A percentile compares a stretch with the other conserved stretches of the same genome.
phyloP scores from a whole-genome alignment of 176 grass and related monocot genomes.

The Paspalum vaginatum region DNA sequence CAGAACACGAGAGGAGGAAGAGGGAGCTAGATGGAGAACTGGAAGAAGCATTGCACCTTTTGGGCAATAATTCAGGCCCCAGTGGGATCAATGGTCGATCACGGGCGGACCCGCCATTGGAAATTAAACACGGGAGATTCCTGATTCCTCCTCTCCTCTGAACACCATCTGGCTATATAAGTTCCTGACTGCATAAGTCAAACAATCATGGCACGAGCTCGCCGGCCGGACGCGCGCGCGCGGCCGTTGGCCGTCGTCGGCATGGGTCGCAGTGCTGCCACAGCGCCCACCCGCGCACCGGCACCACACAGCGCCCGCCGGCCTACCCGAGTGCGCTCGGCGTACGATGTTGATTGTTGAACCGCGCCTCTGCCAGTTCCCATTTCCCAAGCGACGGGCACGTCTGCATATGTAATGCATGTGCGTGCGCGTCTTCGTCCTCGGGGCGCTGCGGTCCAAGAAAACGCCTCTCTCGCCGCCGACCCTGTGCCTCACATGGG shows the following conservation, averaged over 20 bases:
- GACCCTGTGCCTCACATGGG: background rate
- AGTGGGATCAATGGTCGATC: slow-evolving; percentile 32
- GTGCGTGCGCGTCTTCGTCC: background rate
- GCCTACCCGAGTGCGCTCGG: background rate
- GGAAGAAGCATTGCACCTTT: background rate
- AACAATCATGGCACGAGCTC: background rate
- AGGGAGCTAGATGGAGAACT: background rate
- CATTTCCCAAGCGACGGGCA: background rate
- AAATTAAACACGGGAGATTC: slow-evolving; percentile 6
- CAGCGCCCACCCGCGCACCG: background rate
- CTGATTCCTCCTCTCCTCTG: background rate
- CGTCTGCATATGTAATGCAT: background rate
- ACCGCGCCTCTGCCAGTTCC: background rate
- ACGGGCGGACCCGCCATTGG: slow-evolving; percentile 13
- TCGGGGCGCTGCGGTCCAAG: background rate
- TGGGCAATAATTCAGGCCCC: slow-evolving; percentile 25
- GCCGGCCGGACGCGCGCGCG: background rate
- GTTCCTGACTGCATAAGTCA: background rate
- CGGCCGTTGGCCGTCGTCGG: background rate
- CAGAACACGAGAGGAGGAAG: background rate
- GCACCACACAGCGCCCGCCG: background rate
- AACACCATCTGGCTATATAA: background rate
- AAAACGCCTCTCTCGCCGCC: background rate
- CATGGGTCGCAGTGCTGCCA: background rate
- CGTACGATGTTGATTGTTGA: slow-evolving; percentile 4